Base-by-base conservation (phyloP, 768 basidiomycete species). In the Cystoderma amianthinum region DNA sequence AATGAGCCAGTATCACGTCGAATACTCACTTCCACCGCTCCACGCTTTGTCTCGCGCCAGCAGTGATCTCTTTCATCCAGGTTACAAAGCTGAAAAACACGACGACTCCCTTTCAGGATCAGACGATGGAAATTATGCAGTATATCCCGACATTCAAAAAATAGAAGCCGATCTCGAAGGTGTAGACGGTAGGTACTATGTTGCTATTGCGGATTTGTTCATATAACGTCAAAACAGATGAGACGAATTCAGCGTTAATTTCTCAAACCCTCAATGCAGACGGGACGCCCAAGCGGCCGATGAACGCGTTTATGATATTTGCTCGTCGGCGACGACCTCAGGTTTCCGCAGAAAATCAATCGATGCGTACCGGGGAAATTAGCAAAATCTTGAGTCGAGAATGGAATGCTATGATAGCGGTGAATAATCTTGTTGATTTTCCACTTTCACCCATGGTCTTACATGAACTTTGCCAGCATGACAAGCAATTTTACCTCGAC, bases 281-380 rank as follows among this genome's bases (percentile, higher is more conserved):
- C 51, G 88, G 88, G 19, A 90, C 87, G 36, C 88, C 88, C 18
- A 90, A 90, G 57, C 80, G 88, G 10, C 88, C 88, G 23, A 91
- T 92, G 88, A 92, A 92, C 59, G 88, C 88, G 16, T 92, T 92
- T 67, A 91, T 92, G 88, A 91, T 92, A 45, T 92, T 90, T 52
- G 88, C 89, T 46, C 77, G 88, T 17, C 74, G 82, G 39, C 73
- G 88, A 43, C 68, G 88, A 32, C 88, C 88, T 13, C 85, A 92
- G 59, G 85, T 92, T 23, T 80, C 85, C 5, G 78, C 85, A n/a
- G 84, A 85, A 48, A 85, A 92, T 57, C 87, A 89, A 58, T 77
- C 85, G 34, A 83, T 92, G 85, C 81, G 89, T 30, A 92, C 89
- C 0, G 89, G 89, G 12, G 89, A 92, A 53, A 88, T 92, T 41